Evolutionary conservation across 768 basidiomycete species (phyloP).

Genomic region (Termitomyces sp.): DNA sequence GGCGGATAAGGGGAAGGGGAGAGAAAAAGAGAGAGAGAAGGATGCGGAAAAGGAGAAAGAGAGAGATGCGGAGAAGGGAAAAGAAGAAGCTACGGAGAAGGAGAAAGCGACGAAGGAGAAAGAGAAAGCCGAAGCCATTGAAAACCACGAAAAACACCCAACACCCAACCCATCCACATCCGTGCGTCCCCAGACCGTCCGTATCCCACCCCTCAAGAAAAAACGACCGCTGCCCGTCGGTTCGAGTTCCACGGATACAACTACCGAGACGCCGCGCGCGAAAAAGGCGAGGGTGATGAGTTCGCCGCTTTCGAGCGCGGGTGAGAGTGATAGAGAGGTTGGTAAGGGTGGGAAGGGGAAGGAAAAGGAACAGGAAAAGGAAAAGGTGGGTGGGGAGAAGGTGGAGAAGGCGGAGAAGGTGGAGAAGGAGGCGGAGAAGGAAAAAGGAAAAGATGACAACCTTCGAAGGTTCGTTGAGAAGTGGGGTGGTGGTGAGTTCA

Average conservation of each 20-base stretch:
- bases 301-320: background rate
- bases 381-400: no score
- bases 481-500: no score
- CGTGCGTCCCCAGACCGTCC: no score
- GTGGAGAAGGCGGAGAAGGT: background rate
- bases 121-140: no score
- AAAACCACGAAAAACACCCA: no score
- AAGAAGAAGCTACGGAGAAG: background rate
- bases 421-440: background rate
- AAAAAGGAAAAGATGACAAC: background rate
- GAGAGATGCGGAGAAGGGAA: background rate
- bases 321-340: background rate
- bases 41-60: background rate
- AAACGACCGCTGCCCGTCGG: no score
- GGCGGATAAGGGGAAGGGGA: background rate
- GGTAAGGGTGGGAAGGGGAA: background rate
- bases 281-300: background rate
- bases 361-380: no score
- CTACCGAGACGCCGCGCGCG: background rate
- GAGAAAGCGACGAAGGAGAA: no score
- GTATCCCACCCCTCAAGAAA: no score
- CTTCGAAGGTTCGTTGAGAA: background rate
- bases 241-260: no score
- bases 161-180: no score
- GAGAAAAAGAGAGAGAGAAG: no score